Evolutionary conservation across 345 rosid species (phyloP), one percentile per base, ranked within the genome.

Genomic region (Draba incana): DNA sequence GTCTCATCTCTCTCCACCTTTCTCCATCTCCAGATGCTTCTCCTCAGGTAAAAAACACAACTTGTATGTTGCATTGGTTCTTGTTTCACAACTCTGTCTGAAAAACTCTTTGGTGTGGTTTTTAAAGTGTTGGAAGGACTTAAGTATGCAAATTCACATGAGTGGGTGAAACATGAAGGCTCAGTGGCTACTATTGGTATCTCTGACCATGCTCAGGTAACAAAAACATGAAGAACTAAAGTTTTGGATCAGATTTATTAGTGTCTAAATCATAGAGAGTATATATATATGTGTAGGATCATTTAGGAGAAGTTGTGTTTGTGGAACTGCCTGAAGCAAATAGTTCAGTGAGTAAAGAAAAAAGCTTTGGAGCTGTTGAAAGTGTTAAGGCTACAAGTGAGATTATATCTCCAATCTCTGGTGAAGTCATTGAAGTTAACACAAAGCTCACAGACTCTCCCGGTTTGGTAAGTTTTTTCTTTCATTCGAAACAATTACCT

Each of bases 311-410:
- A 78, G 92, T 91, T 44, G 99, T 91, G 79, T 94, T 89, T 53
- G 96, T 91, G 66, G 97, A 94, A 14, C 71, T 94, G 66, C 99
- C 93, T 1, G 98, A 91, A 38, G 8, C 62, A 0, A 92, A 87
- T 4, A 71, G 20, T 25, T 28, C 89, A 59, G 96, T 85, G 38
- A 64, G 41, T 62, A 67, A 84, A 77, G 98, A 85, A 0, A 62
- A 77, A 41, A 72, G 84, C 77, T 94, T 94, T 75, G 98, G 96
- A 68, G 96, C 96, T 3, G 94, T 94, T 59, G 99, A 91, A 48
- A 91, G 97, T 84, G 99, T 91, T 46, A 91, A 89, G 66, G 97
- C 99, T 58, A 91, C 96, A 30, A 94, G 99, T 77, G 98, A 94
- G 77, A 57, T 91, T 41, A 78, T 84, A 57, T 89, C 90, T n/a